These are phyloP conservation scores for Mycena metata DNA, from an alignment of 768 basidiomycete genomes.

Conservation along the genomic window DNA sequence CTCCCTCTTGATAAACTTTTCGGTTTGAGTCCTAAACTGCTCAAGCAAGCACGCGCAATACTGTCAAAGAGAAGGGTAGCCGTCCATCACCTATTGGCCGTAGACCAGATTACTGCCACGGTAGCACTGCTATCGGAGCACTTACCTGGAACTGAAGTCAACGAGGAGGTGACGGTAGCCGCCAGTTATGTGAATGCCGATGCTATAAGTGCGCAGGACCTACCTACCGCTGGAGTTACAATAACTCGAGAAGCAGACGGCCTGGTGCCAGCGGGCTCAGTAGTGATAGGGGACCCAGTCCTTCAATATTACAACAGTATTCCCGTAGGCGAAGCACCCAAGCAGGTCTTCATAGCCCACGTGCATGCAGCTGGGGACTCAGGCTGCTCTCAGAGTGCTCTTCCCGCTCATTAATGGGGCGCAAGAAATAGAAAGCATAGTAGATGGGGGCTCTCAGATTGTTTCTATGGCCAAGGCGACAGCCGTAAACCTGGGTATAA, in stretches of 20 bases:
- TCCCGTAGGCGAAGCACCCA: neutral
- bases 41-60: too few relatives aligned
- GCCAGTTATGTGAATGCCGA: neutral
- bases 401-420: conserved; percentile 1
- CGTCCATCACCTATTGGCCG: too few relatives aligned
- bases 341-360: neutral
- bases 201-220: neutral
- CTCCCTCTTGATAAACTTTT: too few relatives aligned
- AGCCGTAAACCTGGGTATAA: conserved; percentile 1
- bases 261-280: neutral
- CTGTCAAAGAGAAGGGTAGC: too few relatives aligned
- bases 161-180: too few relatives aligned
- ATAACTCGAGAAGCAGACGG: neutral
- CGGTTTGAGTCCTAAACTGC: too few relatives aligned
- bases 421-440: conserved; percentile 12
- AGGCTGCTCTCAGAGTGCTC: neutral
- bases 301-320: conserved; percentile 5
- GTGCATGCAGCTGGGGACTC: neutral
- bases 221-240: neutral
- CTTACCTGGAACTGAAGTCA: too few relatives aligned
- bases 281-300: conserved; percentile 6
- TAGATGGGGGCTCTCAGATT: conserved; percentile 36
- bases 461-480: conserved; percentile 37
- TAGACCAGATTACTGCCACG: too few relatives aligned
- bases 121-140: too few relatives aligned